Evolutionary conservation across 257 asterid genomes (phyloP).

Genomic region (Solanum chilense): DNA sequence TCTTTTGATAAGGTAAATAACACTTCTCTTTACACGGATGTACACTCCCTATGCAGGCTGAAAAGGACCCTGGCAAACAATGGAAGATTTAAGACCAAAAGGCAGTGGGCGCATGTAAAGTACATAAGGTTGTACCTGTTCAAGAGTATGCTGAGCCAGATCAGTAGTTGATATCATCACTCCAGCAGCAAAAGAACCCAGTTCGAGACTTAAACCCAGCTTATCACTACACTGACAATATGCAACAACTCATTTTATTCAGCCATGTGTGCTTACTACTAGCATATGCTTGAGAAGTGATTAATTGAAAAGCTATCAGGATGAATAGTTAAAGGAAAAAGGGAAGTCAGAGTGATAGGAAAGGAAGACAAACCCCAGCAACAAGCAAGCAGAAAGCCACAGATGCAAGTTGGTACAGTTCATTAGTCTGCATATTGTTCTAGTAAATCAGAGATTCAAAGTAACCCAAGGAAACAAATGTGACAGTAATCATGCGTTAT

Average conservation of each 20-base stretch:
- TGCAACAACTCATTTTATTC: conserved; percentile 2
- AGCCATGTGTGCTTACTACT: background rate
- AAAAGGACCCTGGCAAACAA: background rate
- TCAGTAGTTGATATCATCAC: conserved; percentile 87
- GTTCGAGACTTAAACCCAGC: conserved; percentile 75
- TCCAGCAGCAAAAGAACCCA: conserved; percentile 93
- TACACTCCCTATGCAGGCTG: background rate
- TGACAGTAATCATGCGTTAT: conserved; percentile 1
- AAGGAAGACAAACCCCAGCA: conserved; percentile 65
- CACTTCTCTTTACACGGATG: background rate
- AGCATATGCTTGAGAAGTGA: background rate
- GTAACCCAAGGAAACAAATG: conserved; percentile 16
- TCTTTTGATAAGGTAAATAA: background rate
- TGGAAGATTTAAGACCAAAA: background rate
- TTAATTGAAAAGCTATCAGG: background rate
- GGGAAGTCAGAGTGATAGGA: background rate
- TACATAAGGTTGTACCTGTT: conserved; percentile 35
- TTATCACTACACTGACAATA: conserved; percentile 76
- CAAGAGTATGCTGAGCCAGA: conserved; percentile 74
- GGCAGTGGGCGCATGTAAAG: background rate
- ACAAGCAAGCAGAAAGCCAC: conserved; percentile 87
- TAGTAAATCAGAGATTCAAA: conserved; percentile 5
- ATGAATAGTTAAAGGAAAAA: background rate
- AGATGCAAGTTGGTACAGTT: conserved; percentile 76
- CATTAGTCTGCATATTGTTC: conserved; percentile 63